These are phyloP conservation scores for Nadsonia commutata DNA, from an alignment of 1,139 yeast species.

Conservation along the genomic window DNA sequence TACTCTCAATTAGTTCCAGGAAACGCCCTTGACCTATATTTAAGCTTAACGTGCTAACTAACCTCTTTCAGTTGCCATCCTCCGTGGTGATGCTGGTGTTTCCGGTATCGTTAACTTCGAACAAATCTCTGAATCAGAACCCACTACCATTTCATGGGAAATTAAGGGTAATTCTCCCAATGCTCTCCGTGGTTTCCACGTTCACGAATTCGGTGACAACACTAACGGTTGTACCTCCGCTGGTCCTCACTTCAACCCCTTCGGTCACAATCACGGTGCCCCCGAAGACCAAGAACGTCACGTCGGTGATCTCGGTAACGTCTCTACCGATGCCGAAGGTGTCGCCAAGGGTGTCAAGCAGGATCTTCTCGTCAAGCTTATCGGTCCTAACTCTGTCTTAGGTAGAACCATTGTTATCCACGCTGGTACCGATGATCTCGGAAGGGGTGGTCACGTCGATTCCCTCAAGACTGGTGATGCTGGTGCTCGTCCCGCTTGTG, in stretches of 20 bases:
- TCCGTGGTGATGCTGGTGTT: constrained; percentile 88
- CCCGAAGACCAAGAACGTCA: constrained; percentile 85
- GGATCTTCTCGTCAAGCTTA: constrained; percentile 60
- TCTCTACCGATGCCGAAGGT: constrained; percentile 74
- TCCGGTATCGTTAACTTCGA: constrained; percentile 76
- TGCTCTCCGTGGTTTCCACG: constrained; percentile 91
- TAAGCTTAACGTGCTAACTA: no score
- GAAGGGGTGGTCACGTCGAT: constrained; percentile 90
- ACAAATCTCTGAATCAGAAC: constrained; percentile 62
- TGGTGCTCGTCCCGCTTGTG: constrained; percentile 98
- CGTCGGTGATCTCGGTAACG: constrained; percentile 95
- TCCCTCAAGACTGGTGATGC: constrained; percentile 97
- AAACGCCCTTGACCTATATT: no score
- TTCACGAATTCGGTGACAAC: constrained; percentile 96
- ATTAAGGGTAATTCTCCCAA: constrained; percentile 77
- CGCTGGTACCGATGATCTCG: constrained; percentile 89
- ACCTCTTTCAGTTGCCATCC: constrained; percentile 66
- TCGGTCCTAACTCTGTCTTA: constrained; percentile 73
- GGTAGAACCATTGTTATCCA: constrained; percentile 97
- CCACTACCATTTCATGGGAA: constrained; percentile 78
- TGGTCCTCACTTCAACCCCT: constrained; percentile 98
- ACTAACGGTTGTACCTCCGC: constrained; percentile 98
- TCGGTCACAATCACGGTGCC: constrained; percentile 81
- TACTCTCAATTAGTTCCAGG: no score
- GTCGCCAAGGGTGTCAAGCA: constrained; percentile 78